A percentile compares a stretch with the other conserved stretches of the same genome.
Conservation (phyloP, 331 rosid species). For the Rosa hybrid region DNA sequence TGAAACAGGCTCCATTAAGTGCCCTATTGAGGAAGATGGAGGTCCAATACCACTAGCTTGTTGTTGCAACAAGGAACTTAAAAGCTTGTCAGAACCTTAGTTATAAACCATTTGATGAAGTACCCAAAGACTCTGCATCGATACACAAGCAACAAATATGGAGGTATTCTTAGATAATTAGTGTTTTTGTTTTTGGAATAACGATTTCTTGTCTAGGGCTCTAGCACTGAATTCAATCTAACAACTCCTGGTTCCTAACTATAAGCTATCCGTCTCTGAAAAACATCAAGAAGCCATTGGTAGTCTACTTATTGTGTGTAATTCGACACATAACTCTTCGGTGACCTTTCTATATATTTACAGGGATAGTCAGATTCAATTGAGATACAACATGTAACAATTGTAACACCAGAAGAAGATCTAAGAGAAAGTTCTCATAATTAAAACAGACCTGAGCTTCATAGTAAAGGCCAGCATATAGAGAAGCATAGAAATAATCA, state of each 20-base stretch:
- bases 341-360: not conserved
- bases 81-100: not conserved
- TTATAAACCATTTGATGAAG: not conserved
- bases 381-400: no score
- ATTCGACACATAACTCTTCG: not conserved
- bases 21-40: not conserved
- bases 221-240: not conserved
- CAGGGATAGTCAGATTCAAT: no score
- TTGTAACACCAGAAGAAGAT: not conserved
- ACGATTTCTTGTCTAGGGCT: not conserved
- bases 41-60: not conserved
- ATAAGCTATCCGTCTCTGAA: not conserved
- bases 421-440: not conserved
- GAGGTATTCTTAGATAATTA: not conserved
- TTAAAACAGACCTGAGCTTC: conserved; percentile 76
- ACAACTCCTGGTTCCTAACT: not conserved
- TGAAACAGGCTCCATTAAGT: not conserved
- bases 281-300: not conserved
- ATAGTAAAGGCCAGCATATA: conserved; percentile 85
- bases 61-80: not conserved
- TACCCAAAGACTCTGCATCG: not conserved
- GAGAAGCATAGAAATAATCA: conserved; percentile 73
- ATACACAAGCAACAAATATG: not conserved
- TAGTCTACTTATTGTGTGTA: not conserved
- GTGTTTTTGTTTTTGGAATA: not conserved